These are phyloP conservation scores for Sinapis alba DNA, from an alignment of 441 rosid genomes.

Conservation along the genomic window DNA sequence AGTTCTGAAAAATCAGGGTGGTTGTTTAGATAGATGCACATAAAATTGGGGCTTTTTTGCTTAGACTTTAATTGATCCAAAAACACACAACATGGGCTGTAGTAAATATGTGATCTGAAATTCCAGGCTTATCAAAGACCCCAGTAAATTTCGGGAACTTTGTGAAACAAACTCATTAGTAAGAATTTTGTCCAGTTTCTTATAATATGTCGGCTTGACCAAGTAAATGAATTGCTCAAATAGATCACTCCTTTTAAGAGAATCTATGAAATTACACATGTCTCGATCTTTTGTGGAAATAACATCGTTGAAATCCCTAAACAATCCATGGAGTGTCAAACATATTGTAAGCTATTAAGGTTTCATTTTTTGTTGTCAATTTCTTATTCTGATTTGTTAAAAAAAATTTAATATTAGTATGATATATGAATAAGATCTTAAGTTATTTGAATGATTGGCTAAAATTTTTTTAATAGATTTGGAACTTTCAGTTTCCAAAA, in stretches of 20 bases:
- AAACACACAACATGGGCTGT: neutral
- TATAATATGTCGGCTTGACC: neutral
- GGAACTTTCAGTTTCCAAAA: neutral
- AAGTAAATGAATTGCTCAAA: neutral
- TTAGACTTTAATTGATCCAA: neutral
- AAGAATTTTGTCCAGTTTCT: neutral
- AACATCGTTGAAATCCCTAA: neutral
- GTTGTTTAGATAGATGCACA: neutral
- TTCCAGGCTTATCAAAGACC: neutral
- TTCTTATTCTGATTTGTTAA: no score
- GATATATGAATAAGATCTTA: neutral
- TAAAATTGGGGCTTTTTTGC: no score
- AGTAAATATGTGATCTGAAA: no score
- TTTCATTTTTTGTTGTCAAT: no score
- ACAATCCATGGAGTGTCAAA: neutral
- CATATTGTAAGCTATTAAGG: neutral
- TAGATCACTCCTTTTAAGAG: neutral
- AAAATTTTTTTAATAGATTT: neutral
- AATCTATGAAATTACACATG: no score
- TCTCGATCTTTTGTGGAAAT: neutral
- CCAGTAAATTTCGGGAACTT: neutral
- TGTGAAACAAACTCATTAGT: neutral
- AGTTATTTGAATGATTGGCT: neutral
- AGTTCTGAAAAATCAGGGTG: neutral
- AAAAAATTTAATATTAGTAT: no score